A percentile compares a stretch with the other conserved stretches of the same genome.
phyloP scores from a whole-genome alignment of 129 eudicot genomes.

The Flaveria linearis region DNA sequence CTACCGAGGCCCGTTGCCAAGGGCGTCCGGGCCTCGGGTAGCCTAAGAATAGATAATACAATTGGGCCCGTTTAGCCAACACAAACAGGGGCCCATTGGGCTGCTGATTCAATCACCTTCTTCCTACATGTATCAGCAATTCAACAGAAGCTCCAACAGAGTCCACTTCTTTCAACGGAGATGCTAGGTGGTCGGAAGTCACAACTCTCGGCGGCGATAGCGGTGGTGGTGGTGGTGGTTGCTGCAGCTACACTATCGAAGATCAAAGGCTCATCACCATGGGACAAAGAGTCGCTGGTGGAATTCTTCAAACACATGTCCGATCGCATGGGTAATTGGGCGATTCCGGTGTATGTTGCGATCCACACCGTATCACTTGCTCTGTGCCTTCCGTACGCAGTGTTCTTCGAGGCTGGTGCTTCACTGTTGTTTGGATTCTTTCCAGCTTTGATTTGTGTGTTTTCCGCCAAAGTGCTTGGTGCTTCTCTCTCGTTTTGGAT shows the following conservation, averaged over 20 bases:
- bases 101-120: neutral
- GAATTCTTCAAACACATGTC: slow-evolving; percentile 48
- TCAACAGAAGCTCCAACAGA: neutral
- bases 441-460: slow-evolving; percentile 86
- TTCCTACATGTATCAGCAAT: neutral
- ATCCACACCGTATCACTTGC: slow-evolving; percentile 74
- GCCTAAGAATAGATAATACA: too few species aligned
- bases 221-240: slow-evolving; percentile 11
- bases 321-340: slow-evolving; percentile 82
- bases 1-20: too few species aligned
- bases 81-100: neutral
- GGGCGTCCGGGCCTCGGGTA: too few species aligned
- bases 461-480: slow-evolving; percentile 82
- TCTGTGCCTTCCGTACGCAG: slow-evolving; percentile 81
- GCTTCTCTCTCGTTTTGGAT: slow-evolving; percentile 95
- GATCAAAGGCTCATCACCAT: slow-evolving; percentile 24
- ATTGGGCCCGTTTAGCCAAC: too few species aligned
- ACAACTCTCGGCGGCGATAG: neutral
- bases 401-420: slow-evolving; percentile 94
- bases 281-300: slow-evolving; percentile 47
- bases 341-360: slow-evolving; percentile 83
- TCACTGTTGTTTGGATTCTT: slow-evolving; percentile 87
- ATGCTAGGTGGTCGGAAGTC: slow-evolving; percentile 33
- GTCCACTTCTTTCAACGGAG: slow-evolving; percentile 13
- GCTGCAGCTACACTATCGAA: slow-evolving; percentile 26